These are phyloP conservation scores for Hypoxylon sp. DNA, from an alignment of 2,329 filamentous ascomycete species.

Conservation along the genomic window DNA sequence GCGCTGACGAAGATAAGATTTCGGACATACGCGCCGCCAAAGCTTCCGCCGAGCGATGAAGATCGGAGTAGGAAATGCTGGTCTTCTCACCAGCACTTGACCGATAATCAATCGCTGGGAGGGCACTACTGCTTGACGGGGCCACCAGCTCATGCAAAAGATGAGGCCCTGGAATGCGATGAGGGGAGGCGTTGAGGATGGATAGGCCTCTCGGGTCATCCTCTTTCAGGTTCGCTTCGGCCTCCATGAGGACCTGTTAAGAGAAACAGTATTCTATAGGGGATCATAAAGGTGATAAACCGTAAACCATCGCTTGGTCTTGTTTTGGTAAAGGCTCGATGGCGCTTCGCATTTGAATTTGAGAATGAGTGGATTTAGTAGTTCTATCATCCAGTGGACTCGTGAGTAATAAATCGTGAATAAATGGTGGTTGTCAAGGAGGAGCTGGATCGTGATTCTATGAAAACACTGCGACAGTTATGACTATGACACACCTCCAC, in stretches of 20 bases:
- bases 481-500: background rate
- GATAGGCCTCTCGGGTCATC: conserved; percentile 55
- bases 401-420: background rate
- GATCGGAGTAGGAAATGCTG: conserved; percentile 69
- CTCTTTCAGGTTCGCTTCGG: conserved; percentile 11
- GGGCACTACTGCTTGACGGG: conserved; percentile 48
- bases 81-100: conserved; percentile 58
- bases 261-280: background rate
- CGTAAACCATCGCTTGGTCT: background rate
- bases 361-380: background rate
- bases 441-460: background rate
- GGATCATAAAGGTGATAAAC: background rate
- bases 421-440: background rate
- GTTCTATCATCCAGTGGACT: background rate
- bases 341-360: background rate
- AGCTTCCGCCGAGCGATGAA: conserved; percentile 68
- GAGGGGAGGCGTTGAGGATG: conserved; percentile 68
- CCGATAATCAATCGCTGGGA: conserved; percentile 73
- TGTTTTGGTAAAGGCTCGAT: background rate
- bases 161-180: conserved; percentile 59
- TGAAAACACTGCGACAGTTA: background rate
- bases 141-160: conserved; percentile 68
- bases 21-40: conserved; percentile 66
- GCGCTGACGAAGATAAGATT: conserved; percentile 43
- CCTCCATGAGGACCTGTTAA: conserved; percentile 23